Conservation (phyloP, 2,329 filamentous ascomycete species). For the Ceratocystis colombiana region DNA sequence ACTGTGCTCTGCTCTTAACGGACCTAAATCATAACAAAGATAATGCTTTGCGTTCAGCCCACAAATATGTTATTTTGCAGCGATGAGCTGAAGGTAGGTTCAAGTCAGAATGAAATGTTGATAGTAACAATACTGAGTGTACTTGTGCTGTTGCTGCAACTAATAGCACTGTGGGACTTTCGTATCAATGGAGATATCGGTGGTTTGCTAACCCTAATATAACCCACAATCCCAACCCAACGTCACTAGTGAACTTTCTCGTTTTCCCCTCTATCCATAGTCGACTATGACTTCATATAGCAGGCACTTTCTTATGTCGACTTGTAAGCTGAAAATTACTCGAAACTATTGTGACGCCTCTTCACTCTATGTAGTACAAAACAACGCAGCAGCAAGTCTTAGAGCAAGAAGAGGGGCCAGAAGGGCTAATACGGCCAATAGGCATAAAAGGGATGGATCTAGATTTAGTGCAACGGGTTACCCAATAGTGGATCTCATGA, state of each 20-base stretch:
- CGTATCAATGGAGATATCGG: neutral
- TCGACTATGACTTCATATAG: no score
- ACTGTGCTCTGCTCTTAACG: neutral
- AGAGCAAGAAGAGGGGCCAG: no score
- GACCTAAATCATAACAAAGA: neutral
- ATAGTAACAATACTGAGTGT: no score
- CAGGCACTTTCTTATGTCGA: no score
- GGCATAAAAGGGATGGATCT: neutral
- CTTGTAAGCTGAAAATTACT: no score
- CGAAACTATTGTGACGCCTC: no score
- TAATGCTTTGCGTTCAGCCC: neutral
- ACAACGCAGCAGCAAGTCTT: no score
- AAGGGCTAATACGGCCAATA: no score
- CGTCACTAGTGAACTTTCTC: neutral
- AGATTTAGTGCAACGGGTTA: neutral
- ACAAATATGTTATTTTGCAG: neutral
- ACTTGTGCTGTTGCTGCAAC: neutral
- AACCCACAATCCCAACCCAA: neutral
- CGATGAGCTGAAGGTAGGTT: neutral
- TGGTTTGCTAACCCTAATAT: neutral
- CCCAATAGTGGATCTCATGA: constrained; percentile 1
- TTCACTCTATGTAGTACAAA: no score
- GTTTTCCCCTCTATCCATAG: neutral
- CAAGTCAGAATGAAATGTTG: neutral
- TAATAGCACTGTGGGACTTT: neutral